Conservation (phyloP, 257 asterid species). For the Solanum bukasovii region DNA sequence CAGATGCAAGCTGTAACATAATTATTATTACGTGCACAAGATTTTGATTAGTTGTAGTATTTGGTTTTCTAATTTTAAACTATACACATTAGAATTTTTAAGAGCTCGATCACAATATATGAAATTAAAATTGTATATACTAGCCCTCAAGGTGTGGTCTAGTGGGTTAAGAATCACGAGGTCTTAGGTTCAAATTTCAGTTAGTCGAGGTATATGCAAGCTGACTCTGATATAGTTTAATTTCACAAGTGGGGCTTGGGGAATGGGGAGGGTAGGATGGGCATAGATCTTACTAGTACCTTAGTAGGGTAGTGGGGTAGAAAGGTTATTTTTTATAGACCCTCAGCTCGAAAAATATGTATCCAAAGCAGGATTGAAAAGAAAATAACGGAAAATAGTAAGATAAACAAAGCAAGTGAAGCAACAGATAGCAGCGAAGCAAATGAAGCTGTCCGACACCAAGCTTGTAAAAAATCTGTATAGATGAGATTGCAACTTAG, state of each 20-base stretch:
- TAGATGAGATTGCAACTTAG: background rate
- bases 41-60: background rate
- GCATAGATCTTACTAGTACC: too few relatives aligned
- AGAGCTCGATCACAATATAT: background rate
- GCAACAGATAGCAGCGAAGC: background rate
- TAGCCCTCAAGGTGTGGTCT: background rate
- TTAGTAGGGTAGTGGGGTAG: too few relatives aligned
- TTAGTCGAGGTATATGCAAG: background rate
- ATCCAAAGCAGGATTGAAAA: background rate
- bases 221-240: background rate
- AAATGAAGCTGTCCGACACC: background rate
- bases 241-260: background rate
- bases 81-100: too few relatives aligned
- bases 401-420: background rate
- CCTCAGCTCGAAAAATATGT: background rate
- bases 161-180: too few relatives aligned
- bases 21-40: background rate
- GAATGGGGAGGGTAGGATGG: too few relatives aligned
- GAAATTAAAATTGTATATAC: background rate
- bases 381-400: background rate
- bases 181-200: background rate
- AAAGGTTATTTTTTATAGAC: accelerated
- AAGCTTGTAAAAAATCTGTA: background rate
- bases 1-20: background rate
- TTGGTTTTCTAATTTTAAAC: background rate